These are phyloP conservation scores for Babesia gibsoni DNA, from an alignment of 169 alveolate species.

Conservation along the genomic window DNA sequence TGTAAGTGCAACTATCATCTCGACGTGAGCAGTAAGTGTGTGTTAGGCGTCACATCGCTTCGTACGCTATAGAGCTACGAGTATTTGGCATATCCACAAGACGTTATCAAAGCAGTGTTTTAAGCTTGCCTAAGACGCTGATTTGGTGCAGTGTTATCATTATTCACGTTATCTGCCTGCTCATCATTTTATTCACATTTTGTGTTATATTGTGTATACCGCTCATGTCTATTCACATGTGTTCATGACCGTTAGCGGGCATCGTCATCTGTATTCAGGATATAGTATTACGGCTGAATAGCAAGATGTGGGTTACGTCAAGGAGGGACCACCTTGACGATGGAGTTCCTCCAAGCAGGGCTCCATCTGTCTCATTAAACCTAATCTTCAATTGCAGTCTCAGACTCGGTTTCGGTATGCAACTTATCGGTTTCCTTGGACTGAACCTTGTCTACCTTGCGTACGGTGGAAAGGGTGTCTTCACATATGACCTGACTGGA, in stretches of 20 bases:
- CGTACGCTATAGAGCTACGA: not conserved
- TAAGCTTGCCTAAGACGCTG: no score
- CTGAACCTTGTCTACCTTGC: conserved; percentile 78
- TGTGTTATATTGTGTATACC: not conserved
- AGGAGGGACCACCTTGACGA: conserved; percentile 86
- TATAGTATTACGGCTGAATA: not conserved
- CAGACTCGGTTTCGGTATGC: conserved; percentile 79
- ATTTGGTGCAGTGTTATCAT: no score
- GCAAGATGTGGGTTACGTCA: conserved; percentile 83
- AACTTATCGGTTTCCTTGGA: conserved; percentile 76
- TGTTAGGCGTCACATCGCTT: conserved; percentile 10
- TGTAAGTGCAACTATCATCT: conserved; percentile 14
- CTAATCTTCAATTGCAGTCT: conserved; percentile 73
- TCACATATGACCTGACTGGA: conserved; percentile 81
- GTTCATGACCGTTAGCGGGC: not conserved
- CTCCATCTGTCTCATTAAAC: conserved; percentile 81
- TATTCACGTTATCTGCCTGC: no score
- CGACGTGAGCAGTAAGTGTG: conserved; percentile 23
- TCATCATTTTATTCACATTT: not conserved
- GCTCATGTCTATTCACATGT: not conserved
- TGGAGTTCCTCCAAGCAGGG: conserved; percentile 81
- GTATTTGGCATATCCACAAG: no score
- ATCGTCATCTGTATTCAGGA: not conserved
- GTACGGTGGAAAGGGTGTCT: conserved; percentile 82
- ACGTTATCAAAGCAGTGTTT: no score